Percentiles rank a stretch among this genome's conserved stretches.
These are phyloP conservation scores for Globisporangium cystogenes DNA, from an alignment of 352 stramenopile species.

Conservation along the genomic window DNA sequence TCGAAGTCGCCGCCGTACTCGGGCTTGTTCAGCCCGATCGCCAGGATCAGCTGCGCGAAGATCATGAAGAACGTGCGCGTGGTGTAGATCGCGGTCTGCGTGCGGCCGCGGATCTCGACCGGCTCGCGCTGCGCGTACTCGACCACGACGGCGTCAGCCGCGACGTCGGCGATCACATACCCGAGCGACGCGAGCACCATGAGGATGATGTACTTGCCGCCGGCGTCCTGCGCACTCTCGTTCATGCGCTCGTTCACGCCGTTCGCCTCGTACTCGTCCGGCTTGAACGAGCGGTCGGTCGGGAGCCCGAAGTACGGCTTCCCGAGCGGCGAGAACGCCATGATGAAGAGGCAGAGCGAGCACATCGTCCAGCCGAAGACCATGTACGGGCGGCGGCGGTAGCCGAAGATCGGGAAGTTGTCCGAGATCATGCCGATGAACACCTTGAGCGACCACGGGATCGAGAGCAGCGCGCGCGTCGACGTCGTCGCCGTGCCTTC, in stretches of 20 bases:
- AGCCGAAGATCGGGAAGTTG: slow-evolving; percentile 44
- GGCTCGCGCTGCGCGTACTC: slow-evolving; percentile 22
- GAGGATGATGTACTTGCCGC: slow-evolving; percentile 24
- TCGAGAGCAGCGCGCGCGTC: too few species aligned
- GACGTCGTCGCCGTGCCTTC: too few species aligned
- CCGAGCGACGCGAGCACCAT: slow-evolving; percentile 45
- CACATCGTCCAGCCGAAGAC: slow-evolving; percentile 37
- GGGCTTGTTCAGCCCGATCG: too few species aligned
- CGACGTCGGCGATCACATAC: slow-evolving; percentile 49
- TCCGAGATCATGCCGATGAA: slow-evolving; percentile 53
- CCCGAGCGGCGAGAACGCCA: slow-evolving; percentile 29
- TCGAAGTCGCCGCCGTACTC: slow-evolving; percentile 40
- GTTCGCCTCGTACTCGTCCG: slow-evolving; percentile 29
- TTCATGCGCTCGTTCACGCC: too few species aligned
- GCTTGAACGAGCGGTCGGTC: slow-evolving; percentile 22
- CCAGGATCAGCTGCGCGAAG: slow-evolving; percentile 8
- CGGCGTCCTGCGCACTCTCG: neutral
- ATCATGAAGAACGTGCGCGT: slow-evolving; percentile 14
- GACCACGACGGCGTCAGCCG: slow-evolving; percentile 38
- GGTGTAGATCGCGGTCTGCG: slow-evolving; percentile 15
- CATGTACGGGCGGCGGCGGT: slow-evolving; percentile 49
- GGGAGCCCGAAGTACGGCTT: slow-evolving; percentile 52
- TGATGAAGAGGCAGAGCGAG: slow-evolving; percentile 22
- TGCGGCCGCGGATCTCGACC: slow-evolving; percentile 19
- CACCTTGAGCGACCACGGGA: slow-evolving; percentile 48